Conservation (phyloP, 805 yeast species). For the Yarrowia sp. region DNA sequence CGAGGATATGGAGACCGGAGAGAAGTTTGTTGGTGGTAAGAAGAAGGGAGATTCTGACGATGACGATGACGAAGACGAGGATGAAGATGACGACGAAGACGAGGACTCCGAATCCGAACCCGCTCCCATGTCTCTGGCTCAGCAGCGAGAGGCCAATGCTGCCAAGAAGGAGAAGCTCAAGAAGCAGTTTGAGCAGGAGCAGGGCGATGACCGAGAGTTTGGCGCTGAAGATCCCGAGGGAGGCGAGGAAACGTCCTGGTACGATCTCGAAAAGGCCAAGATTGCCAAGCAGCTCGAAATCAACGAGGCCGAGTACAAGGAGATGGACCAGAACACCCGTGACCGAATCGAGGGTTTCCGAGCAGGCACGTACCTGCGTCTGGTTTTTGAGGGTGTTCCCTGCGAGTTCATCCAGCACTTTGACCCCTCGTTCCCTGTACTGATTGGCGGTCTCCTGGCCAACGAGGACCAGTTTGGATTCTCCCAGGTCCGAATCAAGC, state of each 20-base stretch:
- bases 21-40: constrained; percentile 45
- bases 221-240: constrained; percentile 81
- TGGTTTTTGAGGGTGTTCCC: constrained; percentile 83
- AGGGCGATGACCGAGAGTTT: constrained; percentile 68
- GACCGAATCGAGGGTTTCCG: constrained; percentile 85
- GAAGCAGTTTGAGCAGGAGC: constrained; percentile 88
- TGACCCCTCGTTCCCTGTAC: constrained; percentile 82
- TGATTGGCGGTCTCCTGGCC: constrained; percentile 88
- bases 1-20: constrained; percentile 53
- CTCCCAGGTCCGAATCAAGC: constrained; percentile 89
- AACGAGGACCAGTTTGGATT: constrained; percentile 94
- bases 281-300: constrained; percentile 96
- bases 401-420: constrained; percentile 89
- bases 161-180: constrained; percentile 87
- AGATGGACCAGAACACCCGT: constrained; percentile 78
- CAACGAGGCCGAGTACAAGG: constrained; percentile 71
- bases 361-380: constrained; percentile 92
- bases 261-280: constrained; percentile 94
- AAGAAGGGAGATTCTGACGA: not conserved
- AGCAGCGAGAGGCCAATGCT: constrained; percentile 81
- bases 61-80: constrained; percentile 45
- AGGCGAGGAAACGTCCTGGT: constrained; percentile 85
- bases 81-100: constrained; percentile 46
- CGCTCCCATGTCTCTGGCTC: constrained; percentile 57
- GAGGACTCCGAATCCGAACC: constrained; percentile 53